Percentiles rank a stretch among this genome's conserved stretches.
These are phyloP conservation scores for Gynandropsis gynandra DNA, from an alignment of 345 rosid species.

Conservation along the genomic window DNA sequence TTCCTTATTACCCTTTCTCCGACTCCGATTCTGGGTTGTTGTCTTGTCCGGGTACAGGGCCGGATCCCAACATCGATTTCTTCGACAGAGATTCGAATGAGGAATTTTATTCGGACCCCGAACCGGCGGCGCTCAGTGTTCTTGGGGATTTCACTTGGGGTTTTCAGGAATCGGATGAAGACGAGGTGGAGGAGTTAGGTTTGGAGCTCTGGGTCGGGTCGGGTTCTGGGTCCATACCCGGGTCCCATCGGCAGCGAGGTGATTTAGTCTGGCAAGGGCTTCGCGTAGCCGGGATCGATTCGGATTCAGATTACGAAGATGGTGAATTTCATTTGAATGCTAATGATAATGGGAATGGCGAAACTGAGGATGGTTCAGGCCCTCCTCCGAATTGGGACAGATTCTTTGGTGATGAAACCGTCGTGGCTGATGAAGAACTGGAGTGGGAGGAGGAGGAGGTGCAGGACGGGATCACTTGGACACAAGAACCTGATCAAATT, in stretches of 20 bases:
- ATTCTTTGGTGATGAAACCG: slow-evolving; percentile 1
- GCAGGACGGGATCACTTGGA: slow-evolving; percentile 10
- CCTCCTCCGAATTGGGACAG: not conserved
- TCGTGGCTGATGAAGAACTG: slow-evolving; percentile 18
- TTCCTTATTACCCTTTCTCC: not conserved
- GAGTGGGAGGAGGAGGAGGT: slow-evolving; percentile 33
- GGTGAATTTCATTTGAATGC: slow-evolving; percentile 14
- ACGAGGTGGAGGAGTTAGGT: slow-evolving; percentile 7
- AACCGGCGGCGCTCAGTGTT: slow-evolving; percentile 8
- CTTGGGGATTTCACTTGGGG: not conserved
- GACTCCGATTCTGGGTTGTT: slow-evolving; percentile 14
- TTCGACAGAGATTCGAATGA: slow-evolving; percentile 15
- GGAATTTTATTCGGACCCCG: not conserved
- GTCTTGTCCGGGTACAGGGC: slow-evolving; percentile 4
- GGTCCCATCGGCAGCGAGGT: slow-evolving; percentile 13
- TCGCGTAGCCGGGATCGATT: slow-evolving; percentile 23
- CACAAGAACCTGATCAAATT: slow-evolving; percentile 3
- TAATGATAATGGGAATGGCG: slow-evolving; percentile 1
- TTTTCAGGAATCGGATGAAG: slow-evolving; percentile 1
- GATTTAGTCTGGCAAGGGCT: slow-evolving; percentile 15
- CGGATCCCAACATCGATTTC: slow-evolving; percentile 19
- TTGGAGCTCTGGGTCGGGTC: slow-evolving; percentile 23
- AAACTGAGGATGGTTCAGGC: not conserved
- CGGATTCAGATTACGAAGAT: slow-evolving; percentile 28
- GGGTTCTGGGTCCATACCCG: not conserved